Evolutionary conservation across 257 asterid genomes (phyloP).

Genomic region (Capsicum chinense): DNA sequence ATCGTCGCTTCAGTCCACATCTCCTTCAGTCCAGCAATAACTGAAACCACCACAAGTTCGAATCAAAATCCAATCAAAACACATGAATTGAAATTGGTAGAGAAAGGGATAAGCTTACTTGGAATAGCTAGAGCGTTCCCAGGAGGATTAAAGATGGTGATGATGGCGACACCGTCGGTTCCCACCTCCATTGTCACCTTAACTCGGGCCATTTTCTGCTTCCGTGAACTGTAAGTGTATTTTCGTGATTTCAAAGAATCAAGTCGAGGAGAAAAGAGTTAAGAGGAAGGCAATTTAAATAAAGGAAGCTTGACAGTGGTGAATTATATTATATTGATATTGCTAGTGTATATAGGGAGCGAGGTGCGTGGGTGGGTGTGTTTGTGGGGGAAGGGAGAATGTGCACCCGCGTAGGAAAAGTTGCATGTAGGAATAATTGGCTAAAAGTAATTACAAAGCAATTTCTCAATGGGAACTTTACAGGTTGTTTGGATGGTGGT

Average conservation of each 20-base stretch:
- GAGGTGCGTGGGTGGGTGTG: too few species aligned
- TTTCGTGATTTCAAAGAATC: not conserved
- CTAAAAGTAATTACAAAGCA: not conserved
- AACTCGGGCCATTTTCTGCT: constrained; percentile 48
- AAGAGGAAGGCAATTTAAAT: too few species aligned
- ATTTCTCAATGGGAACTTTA: not conserved
- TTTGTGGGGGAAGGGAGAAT: not conserved
- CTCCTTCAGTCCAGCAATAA: constrained; percentile 70
- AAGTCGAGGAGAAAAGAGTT: too few species aligned
- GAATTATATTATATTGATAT: not conserved
- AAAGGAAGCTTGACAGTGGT: not conserved
- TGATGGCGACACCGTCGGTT: constrained; percentile 79
- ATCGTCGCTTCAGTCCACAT: constrained; percentile 65
- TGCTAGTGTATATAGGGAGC: too few species aligned
- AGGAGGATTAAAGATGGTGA: constrained; percentile 85
- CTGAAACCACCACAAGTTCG: constrained; percentile 41
- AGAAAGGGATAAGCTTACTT: constrained; percentile 47
- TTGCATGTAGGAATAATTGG: not conserved
- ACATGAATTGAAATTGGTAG: not conserved
- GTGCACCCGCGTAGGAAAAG: not conserved
- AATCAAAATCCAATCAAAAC: not conserved
- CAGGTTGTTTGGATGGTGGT: too few species aligned
- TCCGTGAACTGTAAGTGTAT: not conserved
- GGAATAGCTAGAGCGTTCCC: constrained; percentile 81
- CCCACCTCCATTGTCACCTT: constrained; percentile 91